phyloP scores from a whole-genome alignment of 139 green algal genomes.

The Chlamydomonas applanata region DNA sequence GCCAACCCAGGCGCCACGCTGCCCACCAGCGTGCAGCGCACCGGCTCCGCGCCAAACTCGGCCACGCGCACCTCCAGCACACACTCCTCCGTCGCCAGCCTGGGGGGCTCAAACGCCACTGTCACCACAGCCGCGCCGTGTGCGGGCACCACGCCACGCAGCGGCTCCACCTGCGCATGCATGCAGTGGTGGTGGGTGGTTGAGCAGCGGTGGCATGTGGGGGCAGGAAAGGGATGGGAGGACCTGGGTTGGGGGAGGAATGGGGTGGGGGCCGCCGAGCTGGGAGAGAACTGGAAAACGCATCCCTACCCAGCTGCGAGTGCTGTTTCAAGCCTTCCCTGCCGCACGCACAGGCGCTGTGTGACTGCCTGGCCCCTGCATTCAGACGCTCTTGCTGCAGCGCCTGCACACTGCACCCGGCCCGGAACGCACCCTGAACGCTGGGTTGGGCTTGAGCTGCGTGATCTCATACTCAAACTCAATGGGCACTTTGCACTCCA shows the following conservation, averaged over 20 bases:
- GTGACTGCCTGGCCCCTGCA: no score
- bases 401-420: no score
- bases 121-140: constrained; percentile 26
- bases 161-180: constrained; percentile 12
- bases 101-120: constrained; percentile 38
- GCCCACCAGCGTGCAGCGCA: constrained; percentile 39
- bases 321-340: no score
- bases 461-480: constrained; percentile 57
- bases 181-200: neutral
- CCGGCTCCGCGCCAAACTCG: constrained; percentile 47
- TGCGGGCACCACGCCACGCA: constrained; percentile 40
- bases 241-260: neutral
- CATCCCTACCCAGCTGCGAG: no score
- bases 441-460: constrained; percentile 23
- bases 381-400: no score
- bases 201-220: neutral
- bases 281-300: no score
- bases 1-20: constrained; percentile 34
- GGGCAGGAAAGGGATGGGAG: neutral
- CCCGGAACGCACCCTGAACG: constrained; percentile 27
- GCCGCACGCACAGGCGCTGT: no score
- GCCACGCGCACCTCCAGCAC: constrained; percentile 46
- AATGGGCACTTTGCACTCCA: constrained; percentile 59
- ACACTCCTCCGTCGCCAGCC: constrained; percentile 34
- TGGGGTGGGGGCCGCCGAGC: no score